Evolutionary conservation across 2,329 filamentous ascomycete species (phyloP).

Genomic region (Xylariaceae sp.): DNA sequence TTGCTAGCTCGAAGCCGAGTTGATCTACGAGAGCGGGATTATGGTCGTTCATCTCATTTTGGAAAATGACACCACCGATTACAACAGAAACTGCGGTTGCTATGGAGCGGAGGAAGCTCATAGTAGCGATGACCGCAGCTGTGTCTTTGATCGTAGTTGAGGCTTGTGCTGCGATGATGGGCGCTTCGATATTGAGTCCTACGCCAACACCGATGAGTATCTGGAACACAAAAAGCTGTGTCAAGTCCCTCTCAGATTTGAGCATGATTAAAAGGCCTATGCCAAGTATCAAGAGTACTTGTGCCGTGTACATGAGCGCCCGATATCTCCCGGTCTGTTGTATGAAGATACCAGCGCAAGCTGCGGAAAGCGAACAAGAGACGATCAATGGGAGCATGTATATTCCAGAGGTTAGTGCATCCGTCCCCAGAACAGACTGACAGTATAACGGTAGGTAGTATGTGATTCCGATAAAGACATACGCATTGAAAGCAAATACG

Average conservation of each 20-base stretch:
- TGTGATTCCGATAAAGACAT: conserved; percentile 60
- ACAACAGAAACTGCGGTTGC: conserved; percentile 56
- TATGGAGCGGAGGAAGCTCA: conserved; percentile 56
- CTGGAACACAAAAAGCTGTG: conserved; percentile 51
- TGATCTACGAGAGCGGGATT: conserved; percentile 10
- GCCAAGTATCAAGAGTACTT: conserved; percentile 55
- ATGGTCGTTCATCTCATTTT: conserved; percentile 27
- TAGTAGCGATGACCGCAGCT: conserved; percentile 59
- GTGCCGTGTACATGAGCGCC: conserved; percentile 49
- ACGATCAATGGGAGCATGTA: conserved; percentile 60
- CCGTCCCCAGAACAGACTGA: conserved; percentile 61
- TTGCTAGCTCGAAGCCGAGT: conserved; percentile 13
- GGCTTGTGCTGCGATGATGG: conserved; percentile 61
- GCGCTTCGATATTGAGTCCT: conserved; percentile 60
- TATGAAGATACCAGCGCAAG: conserved; percentile 33
- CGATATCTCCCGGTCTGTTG: conserved; percentile 52
- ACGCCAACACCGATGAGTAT: conserved; percentile 58
- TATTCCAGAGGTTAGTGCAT: conserved; percentile 57
- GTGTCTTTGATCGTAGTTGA: conserved; percentile 57
- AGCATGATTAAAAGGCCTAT: conserved; percentile 55
- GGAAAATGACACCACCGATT: conserved; percentile 49
- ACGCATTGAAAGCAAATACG: conserved; percentile 42
- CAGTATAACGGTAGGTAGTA: conserved; percentile 75
- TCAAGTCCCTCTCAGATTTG: conserved; percentile 44
- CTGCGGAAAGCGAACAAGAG: conserved; percentile 42